These are phyloP conservation scores for Claviceps sp. DNA, from an alignment of 2,329 filamentous ascomycete species.

Conservation along the genomic window DNA sequence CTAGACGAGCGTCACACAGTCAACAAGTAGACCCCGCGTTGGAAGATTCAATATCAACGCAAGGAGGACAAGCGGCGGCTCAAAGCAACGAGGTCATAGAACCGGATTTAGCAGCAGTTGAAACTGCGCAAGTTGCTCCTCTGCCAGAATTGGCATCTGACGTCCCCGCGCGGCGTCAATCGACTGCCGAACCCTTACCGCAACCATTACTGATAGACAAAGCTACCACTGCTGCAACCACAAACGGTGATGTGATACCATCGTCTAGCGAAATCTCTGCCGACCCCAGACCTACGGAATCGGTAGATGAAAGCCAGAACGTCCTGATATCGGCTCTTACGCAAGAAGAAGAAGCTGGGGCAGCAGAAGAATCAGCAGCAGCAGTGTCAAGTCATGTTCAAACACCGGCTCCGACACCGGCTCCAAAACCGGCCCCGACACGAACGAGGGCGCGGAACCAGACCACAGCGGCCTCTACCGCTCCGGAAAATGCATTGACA, in stretches of 20 bases:
- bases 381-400: too few relatives aligned
- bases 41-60: neutral
- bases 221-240: neutral
- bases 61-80: neutral
- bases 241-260: neutral
- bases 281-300: neutral
- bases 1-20: slow-evolving; percentile 2
- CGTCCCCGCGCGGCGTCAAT: neutral
- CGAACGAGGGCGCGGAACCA: slow-evolving; percentile 9
- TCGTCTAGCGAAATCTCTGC: neutral
- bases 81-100: neutral
- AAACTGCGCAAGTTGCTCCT: neutral
- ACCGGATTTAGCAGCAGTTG: neutral
- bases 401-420: slow-evolving; percentile 2
- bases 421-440: slow-evolving; percentile 1
- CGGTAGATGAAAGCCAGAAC: neutral
- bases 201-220: slow-evolving; percentile 4
- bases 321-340: neutral
- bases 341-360: slow-evolving; percentile 3
- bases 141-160: neutral
- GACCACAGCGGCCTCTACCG: neutral
- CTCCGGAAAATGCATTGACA: slow-evolving; percentile 9
- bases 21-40: slow-evolving; percentile 1
- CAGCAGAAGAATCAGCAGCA: too few relatives aligned
- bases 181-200: slow-evolving; percentile 1